These are phyloP conservation scores for Gloeopeniophorella convolvens DNA, from an alignment of 768 basidiomycete genomes.

Conservation along the genomic window DNA sequence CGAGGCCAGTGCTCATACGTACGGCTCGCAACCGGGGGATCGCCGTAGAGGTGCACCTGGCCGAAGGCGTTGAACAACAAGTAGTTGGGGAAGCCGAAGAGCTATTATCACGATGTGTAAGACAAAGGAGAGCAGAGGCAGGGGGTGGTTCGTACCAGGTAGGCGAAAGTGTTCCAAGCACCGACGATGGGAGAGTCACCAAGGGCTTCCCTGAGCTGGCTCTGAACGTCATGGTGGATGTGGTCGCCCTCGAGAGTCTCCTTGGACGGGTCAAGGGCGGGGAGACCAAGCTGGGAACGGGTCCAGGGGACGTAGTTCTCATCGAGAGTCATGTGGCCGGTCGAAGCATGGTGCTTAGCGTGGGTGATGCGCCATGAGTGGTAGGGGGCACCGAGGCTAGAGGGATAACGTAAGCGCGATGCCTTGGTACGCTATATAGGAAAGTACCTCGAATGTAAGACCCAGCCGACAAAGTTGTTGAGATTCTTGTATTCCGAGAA, in stretches of 20 bases:
- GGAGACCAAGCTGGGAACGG: slow-evolving; percentile 63
- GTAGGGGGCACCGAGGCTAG: slow-evolving; percentile 90
- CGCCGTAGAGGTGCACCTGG: no score
- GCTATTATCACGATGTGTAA: slow-evolving; percentile 30
- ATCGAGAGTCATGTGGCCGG: slow-evolving; percentile 88
- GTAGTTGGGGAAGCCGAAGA: slow-evolving; percentile 85
- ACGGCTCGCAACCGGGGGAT: slow-evolving; percentile 78
- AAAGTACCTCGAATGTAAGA: slow-evolving; percentile 78
- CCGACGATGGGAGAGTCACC: slow-evolving; percentile 86
- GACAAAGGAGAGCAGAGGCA: neutral
- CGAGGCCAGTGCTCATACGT: slow-evolving; percentile 27
- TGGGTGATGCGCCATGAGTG: slow-evolving; percentile 96
- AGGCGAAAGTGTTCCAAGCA: slow-evolving; percentile 42
- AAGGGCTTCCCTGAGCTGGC: slow-evolving; percentile 76
- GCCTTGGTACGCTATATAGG: neutral
- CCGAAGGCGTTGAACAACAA: slow-evolving; percentile 79
- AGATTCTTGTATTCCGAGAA: slow-evolving; percentile 89
- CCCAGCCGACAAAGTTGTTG: slow-evolving; percentile 90
- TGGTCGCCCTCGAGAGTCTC: slow-evolving; percentile 61
- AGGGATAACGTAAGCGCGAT: neutral
- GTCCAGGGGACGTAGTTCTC: slow-evolving; percentile 94
- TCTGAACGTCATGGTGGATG: slow-evolving; percentile 58
- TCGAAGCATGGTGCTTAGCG: slow-evolving; percentile 92
- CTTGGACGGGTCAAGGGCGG: slow-evolving; percentile 56
- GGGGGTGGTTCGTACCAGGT: slow-evolving; percentile 50